A percentile compares a stretch with the other conserved stretches of the same genome.
These are phyloP conservation scores for Penicillium arizonense DNA, from an alignment of 495 filamentous ascomycete species.

Conservation along the genomic window DNA sequence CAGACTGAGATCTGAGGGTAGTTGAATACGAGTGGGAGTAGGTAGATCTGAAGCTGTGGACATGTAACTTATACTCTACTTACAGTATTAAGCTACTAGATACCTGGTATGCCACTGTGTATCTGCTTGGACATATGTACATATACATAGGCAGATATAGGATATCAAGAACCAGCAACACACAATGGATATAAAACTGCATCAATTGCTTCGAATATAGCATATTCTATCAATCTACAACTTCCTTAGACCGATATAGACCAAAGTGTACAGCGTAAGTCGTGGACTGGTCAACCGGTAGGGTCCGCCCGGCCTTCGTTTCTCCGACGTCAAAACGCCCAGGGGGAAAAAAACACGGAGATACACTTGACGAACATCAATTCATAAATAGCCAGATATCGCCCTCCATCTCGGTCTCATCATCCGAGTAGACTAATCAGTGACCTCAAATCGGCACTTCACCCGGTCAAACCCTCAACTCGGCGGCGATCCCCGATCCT, in stretches of 20 bases:
- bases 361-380: neutral
- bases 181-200: too few species aligned
- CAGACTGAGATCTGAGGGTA: neutral
- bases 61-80: too few species aligned
- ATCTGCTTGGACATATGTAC: too few species aligned
- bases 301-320: slow-evolving; percentile 13
- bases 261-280: slow-evolving; percentile 10
- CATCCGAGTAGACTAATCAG: slow-evolving; percentile 4
- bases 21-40: neutral
- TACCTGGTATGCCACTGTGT: neutral
- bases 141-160: too few species aligned
- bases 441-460: neutral
- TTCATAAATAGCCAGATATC: neutral
- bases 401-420: neutral
- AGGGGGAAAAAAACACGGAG: neutral
- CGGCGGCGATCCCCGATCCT: slow-evolving; percentile 37
- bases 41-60: neutral
- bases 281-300: slow-evolving; percentile 8
- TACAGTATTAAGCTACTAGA: neutral
- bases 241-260: neutral
- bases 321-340: slow-evolving; percentile 2
- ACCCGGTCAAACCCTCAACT: neutral
- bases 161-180: too few species aligned
- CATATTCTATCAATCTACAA: too few species aligned
- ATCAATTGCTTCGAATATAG: too few species aligned